Evolutionary conservation across 768 basidiomycete species (phyloP).

Genomic region (Lentinula sp.): DNA sequence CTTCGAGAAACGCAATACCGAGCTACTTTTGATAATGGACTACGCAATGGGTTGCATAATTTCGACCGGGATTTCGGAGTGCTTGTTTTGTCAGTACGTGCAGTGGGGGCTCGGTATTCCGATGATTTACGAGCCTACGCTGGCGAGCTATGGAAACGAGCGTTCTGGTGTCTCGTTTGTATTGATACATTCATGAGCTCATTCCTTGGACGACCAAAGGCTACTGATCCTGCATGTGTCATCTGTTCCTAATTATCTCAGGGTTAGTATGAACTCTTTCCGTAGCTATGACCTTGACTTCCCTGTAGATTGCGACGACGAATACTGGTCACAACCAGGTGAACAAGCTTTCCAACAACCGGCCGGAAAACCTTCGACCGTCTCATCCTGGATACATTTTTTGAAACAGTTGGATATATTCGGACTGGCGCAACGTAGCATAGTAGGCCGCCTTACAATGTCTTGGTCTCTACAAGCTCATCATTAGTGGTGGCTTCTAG

Average conservation of each 20-base stretch:
- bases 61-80: constrained; percentile 39
- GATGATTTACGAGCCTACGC: constrained; percentile 58
- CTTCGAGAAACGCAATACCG: constrained; percentile 54
- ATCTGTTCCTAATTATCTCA: neutral
- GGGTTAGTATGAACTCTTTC: constrained; percentile 21
- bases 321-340: constrained; percentile 43
- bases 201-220: constrained; percentile 42
- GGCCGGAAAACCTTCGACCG: constrained; percentile 9
- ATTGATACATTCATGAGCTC: constrained; percentile 16
- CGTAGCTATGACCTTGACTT: constrained; percentile 49
- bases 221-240: neutral
- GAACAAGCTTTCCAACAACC: constrained; percentile 44
- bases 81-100: constrained; percentile 47
- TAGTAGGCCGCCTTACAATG: constrained; percentile 26
- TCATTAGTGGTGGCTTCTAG: neutral
- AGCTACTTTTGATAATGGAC: constrained; percentile 53
- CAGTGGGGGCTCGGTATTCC: constrained; percentile 53
- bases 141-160: constrained; percentile 73
- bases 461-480: neutral
- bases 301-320: constrained; percentile 52
- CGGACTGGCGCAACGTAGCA: constrained; percentile 41
- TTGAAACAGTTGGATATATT: constrained; percentile 42
- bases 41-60: constrained; percentile 44
- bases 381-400: constrained; percentile 26
- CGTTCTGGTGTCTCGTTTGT: constrained; percentile 43